Conservation (phyloP, 2,329 filamentous ascomycete genomes). For the Diaporthe sp. region DNA sequence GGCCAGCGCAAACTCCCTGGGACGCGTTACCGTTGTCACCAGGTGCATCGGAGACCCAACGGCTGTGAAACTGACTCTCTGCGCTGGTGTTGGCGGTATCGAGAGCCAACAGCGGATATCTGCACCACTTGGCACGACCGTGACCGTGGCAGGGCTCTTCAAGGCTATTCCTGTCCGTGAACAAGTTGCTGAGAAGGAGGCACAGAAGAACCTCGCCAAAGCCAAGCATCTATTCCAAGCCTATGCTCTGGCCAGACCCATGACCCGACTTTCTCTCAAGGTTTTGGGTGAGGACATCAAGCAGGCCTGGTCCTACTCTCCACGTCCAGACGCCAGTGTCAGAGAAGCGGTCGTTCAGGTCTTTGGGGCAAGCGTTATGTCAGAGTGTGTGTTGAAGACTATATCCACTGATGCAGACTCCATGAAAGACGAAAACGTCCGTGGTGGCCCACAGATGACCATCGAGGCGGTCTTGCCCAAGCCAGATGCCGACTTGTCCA, state of each 20-base stretch:
- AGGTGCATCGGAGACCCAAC: conserved; percentile 72
- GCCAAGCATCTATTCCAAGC: conserved; percentile 72
- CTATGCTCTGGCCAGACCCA: conserved; percentile 76
- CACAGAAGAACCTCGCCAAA: conserved; percentile 66
- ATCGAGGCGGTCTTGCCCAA: conserved; percentile 72
- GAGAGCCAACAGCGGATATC: conserved; percentile 55
- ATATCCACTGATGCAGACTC: conserved; percentile 30
- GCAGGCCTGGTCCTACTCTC: conserved; percentile 73
- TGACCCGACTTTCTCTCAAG: conserved; percentile 72
- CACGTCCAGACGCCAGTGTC: conserved; percentile 61
- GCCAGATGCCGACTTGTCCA: conserved; percentile 58
- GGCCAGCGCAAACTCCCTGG: conserved; percentile 73
- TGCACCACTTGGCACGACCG: conserved; percentile 77
- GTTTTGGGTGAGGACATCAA: conserved; percentile 65
- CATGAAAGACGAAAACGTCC: neutral
- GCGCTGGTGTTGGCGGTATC: conserved; percentile 56
- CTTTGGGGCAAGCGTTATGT: conserved; percentile 68
- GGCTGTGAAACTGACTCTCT: conserved; percentile 64
- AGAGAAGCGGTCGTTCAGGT: conserved; percentile 74
- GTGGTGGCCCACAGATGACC: conserved; percentile 52
- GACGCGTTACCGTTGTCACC: conserved; percentile 73
- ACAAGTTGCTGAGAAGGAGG: conserved; percentile 69
- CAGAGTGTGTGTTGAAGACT: conserved; percentile 64
- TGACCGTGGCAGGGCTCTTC: conserved; percentile 73
- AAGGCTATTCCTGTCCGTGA: conserved; percentile 73